These are phyloP conservation scores for Vigna nakashimae DNA, from an alignment of 306 rosid genomes.

Conservation along the genomic window DNA sequence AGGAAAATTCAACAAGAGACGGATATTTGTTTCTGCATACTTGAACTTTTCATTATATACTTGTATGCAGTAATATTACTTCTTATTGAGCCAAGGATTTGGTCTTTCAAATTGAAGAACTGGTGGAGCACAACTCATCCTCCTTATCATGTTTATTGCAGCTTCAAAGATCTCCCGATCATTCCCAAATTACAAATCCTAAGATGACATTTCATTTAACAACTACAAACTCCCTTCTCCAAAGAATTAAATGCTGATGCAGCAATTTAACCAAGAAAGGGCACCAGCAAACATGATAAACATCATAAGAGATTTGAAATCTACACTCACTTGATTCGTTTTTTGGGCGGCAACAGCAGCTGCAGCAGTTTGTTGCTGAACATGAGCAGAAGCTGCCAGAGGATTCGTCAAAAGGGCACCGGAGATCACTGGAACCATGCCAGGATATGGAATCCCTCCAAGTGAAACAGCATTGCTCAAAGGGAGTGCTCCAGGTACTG, in stretches of 20 bases:
- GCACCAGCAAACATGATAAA: constrained; percentile 29
- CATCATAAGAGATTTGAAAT: constrained; percentile 24
- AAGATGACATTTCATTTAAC: constrained; percentile 19
- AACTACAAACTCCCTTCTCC: neutral
- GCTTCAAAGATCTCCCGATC: constrained; percentile 9
- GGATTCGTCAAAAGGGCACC: constrained; percentile 50
- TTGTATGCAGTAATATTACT: no score
- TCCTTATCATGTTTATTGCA: neutral
- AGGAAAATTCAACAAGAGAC: no score
- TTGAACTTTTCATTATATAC: no score
- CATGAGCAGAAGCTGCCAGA: constrained; percentile 47
- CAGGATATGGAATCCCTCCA: constrained; percentile 54
- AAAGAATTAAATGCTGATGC: neutral
- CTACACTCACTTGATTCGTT: constrained; percentile 70
- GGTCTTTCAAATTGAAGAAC: no score
- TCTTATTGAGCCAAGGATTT: no score
- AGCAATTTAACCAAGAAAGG: constrained; percentile 18
- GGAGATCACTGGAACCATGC: constrained; percentile 40
- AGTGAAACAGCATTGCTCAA: constrained; percentile 50
- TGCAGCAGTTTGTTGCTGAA: constrained; percentile 58
- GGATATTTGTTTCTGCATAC: neutral
- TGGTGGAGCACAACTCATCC: no score
- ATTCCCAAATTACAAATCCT: constrained; percentile 16
- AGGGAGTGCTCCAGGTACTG: constrained; percentile 63
- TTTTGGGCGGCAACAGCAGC: constrained; percentile 47